Base-by-base conservation (phyloP, 73 alveolate species). In the Stentor coeruleus region DNA sequence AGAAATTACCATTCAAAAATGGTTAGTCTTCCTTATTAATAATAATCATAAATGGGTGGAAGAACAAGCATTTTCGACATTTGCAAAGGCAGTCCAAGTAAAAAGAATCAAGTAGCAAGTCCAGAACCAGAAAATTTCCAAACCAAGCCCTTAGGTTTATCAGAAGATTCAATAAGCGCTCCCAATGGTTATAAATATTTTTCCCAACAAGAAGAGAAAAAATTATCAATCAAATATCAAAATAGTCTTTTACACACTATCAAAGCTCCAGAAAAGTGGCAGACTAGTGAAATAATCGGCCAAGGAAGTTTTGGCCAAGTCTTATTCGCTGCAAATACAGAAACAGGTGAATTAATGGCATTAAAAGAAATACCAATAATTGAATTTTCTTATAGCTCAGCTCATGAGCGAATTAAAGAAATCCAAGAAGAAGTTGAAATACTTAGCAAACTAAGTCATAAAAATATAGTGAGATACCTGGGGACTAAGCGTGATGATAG, bases 261-360 rank as follows among this genome's bases (percentile, higher is more conserved):
- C 76, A 39, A 20, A 15, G 35, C 74, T 35, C 81, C 83, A 39
- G 59, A 15, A 11, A 33, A 59, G 3, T 84, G 81, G 79, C 38
- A 84, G 58, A 35, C 66, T 14, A 84, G 88, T 3, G 82, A 85
- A 3, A 55, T 60, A 36, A 37, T 87, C 59, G 94, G 94, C 35
- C 80, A 85, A 38, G 98, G 98, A 30, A 74, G 92, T 3, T 94
- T 83, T 87, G 98, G 98, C 55, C 91, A 81, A 57, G 98, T 94
- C 20, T 88, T 58, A 79, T 33, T 83, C 77, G 85, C 87, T 37
- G 41, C 80, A 59, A 79, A 92, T 66, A 36, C 39, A 58, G 90
- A 88, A 3, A 88, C 84, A n/a, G 94, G 94, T 30, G 81, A 81
- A 38, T 59, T 88, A 14, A 84, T 88, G 82, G 96, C 93, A 42